Conservation (phyloP, 2,329 filamentous ascomycete genomes). For the Grosmannia huntii region DNA sequence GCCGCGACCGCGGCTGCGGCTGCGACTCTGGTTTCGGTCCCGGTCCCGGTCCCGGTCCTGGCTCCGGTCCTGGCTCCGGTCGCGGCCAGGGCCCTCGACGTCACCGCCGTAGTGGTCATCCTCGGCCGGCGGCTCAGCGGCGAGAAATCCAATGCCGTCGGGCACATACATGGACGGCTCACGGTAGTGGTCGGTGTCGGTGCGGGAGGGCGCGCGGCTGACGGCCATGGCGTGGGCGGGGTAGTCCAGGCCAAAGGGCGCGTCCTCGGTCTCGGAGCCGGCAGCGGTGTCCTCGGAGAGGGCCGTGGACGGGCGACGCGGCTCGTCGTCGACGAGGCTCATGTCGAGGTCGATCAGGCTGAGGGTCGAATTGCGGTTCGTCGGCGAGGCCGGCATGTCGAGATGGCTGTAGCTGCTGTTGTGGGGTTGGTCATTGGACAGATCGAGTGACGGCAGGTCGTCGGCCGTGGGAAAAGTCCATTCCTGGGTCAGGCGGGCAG, state of each 20-base stretch:
- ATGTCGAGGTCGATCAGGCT: constrained; percentile 23
- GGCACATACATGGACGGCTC: constrained; percentile 48
- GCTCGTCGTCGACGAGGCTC: constrained; percentile 28
- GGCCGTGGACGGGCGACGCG: constrained; percentile 43
- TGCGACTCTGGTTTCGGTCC: not conserved
- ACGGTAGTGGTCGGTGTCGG: constrained; percentile 23
- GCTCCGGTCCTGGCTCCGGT: too few relatives aligned
- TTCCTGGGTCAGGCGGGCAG: not conserved
- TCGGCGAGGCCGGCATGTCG: constrained; percentile 8
- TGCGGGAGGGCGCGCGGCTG: not conserved
- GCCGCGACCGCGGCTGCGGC: not conserved
- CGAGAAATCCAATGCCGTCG: constrained; percentile 19
- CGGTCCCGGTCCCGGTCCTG: too few relatives aligned
- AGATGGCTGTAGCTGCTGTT: too few relatives aligned
- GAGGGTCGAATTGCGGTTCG: constrained; percentile 19
- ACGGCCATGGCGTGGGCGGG: constrained; percentile 11
- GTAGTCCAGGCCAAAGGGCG: constrained; percentile 29
- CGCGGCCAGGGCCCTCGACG: not conserved
- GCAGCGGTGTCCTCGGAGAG: constrained; percentile 35
- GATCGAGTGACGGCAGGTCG: constrained; percentile 21
- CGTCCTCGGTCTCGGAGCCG: constrained; percentile 21
- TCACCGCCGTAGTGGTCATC: not conserved
- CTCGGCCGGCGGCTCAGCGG: constrained; percentile 26
- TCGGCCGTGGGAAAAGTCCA: not conserved
- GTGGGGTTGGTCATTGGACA: too few relatives aligned